Conservation (phyloP, 352 stramenopile species). For the Pythium dissotocum region DNA sequence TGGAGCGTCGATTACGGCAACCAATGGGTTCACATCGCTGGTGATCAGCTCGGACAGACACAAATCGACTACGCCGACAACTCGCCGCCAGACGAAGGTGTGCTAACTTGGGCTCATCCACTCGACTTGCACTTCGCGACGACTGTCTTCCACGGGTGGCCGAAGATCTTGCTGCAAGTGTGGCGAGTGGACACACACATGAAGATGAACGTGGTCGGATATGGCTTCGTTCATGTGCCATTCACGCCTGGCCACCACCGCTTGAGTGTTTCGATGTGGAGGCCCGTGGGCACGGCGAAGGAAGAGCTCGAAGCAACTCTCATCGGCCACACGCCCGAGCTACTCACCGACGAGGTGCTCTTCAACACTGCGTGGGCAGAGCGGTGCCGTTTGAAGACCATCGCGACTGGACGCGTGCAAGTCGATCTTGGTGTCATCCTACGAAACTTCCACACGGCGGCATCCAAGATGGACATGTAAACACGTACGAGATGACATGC, state of each 20-base stretch:
- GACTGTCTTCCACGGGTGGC: constrained; percentile 61
- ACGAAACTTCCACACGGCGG: constrained; percentile 39
- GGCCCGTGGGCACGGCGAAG: constrained; percentile 51
- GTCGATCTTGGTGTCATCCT: constrained; percentile 53
- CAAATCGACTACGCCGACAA: constrained; percentile 54
- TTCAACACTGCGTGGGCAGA: constrained; percentile 60
- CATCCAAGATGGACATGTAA: constrained; percentile 28
- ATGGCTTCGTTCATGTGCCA: constrained; percentile 60
- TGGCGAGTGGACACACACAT: constrained; percentile 55
- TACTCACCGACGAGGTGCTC: constrained; percentile 58
- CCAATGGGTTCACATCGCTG: constrained; percentile 57
- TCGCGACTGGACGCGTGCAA: constrained; percentile 56
- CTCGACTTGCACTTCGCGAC: constrained; percentile 70
- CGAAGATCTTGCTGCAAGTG: constrained; percentile 65
- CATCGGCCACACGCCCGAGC: constrained; percentile 53
- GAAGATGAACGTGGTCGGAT: constrained; percentile 50
- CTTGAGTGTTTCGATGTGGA: constrained; percentile 53
- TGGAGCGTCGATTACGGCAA: constrained; percentile 68
- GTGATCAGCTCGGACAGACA: constrained; percentile 59
- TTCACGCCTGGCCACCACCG: constrained; percentile 53
- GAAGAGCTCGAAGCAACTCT: constrained; percentile 51
- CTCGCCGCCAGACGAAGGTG: constrained; percentile 19
- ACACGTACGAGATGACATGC: background rate
- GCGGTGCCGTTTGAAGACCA: constrained; percentile 57
- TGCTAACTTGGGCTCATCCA: constrained; percentile 59